These are phyloP conservation scores for Gillenia trifoliata DNA, from an alignment of 306 rosid species.

Conservation along the genomic window DNA sequence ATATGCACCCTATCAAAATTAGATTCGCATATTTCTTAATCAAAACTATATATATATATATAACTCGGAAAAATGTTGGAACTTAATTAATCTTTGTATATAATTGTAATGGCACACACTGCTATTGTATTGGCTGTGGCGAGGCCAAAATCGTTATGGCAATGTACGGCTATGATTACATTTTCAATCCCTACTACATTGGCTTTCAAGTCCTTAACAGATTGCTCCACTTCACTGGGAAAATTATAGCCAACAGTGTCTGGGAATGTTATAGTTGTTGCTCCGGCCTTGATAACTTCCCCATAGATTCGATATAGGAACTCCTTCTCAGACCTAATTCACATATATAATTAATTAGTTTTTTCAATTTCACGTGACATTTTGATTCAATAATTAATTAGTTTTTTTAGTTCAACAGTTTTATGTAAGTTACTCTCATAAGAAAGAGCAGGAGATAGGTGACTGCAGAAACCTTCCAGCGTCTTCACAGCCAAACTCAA, in stretches of 20 bases:
- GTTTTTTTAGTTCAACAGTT: too few relatives aligned
- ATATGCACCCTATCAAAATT: conserved; percentile 59
- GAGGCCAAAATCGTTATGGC: conserved; percentile 19
- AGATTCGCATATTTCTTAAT: too few relatives aligned
- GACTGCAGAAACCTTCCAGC: conserved; percentile 93
- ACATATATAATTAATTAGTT: too few relatives aligned
- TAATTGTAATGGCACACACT: neutral
- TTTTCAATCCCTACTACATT: neutral
- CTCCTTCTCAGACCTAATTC: conserved; percentile 11
- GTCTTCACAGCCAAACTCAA: conserved; percentile 73
- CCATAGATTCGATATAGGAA: conserved; percentile 5
- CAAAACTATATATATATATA: too few relatives aligned
- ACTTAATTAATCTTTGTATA: too few relatives aligned
- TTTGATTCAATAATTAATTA: too few relatives aligned
- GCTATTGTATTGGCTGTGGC: conserved; percentile 7
- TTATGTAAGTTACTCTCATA: too few relatives aligned
- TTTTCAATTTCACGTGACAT: too few relatives aligned
- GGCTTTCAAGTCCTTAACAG: conserved; percentile 1
- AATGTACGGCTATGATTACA: neutral
- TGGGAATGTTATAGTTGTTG: neutral
- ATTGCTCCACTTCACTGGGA: neutral
- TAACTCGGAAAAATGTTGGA: too few relatives aligned
- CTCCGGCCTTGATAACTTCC: conserved; percentile 10
- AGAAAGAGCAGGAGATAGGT: too few relatives aligned
- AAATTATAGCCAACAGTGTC: conserved; percentile 9